Conservation (phyloP, 306 rosid species). For the Castanea crenata region DNA sequence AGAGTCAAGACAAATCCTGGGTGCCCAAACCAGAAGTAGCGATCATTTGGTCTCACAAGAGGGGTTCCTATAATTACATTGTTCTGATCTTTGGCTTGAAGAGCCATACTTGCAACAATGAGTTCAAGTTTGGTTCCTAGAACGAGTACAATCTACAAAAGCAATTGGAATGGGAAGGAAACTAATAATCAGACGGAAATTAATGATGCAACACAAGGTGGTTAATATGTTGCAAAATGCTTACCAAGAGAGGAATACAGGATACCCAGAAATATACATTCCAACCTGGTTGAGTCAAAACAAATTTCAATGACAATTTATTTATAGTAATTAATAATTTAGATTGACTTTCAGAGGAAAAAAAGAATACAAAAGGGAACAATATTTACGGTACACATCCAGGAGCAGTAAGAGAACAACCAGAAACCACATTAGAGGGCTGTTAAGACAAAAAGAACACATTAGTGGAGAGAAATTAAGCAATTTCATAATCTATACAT, state of each 20-base stretch:
- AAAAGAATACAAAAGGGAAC: neutral
- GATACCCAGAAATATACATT: constrained; percentile 32
- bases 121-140: constrained; percentile 35
- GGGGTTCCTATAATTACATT: constrained; percentile 34
- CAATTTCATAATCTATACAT: neutral
- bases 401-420: constrained; percentile 29
- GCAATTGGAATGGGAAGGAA: neutral
- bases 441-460: constrained; percentile 3
- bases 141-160: constrained; percentile 27
- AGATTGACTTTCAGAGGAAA: neutral
- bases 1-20: constrained; percentile 34
- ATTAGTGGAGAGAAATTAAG: neutral
- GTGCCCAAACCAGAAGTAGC: constrained; percentile 31
- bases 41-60: constrained; percentile 30
- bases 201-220: neutral
- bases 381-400: constrained; percentile 34
- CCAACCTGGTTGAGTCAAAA: constrained; percentile 29
- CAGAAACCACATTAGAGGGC: constrained; percentile 47
- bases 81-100: constrained; percentile 31
- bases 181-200: neutral
- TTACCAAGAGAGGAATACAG: constrained; percentile 35
- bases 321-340: neutral
- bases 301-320: neutral
- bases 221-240: neutral
- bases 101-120: constrained; percentile 37